Conservation (phyloP, 208 protist species). For the Leishmania mexicana region DNA sequence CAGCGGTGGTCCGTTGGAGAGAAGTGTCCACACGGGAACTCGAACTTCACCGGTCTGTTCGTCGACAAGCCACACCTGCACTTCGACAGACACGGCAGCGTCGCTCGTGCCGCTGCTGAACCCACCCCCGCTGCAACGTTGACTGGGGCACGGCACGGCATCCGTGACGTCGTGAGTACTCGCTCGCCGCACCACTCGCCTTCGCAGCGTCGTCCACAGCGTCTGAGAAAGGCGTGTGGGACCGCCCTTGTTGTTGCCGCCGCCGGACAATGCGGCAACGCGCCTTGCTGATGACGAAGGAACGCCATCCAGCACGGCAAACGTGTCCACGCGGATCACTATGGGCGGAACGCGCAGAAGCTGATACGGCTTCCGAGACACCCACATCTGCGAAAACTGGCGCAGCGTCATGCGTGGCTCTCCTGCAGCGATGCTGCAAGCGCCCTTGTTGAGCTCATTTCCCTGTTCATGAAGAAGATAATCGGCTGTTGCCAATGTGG, state of each 20-base stretch:
- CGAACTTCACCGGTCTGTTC: not conserved
- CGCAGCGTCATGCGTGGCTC: not conserved
- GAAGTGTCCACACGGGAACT: conserved; percentile 11
- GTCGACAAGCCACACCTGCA: conserved; percentile 9
- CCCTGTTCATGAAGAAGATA: not conserved
- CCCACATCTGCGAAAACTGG: conserved; percentile 1
- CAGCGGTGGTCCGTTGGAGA: not conserved
- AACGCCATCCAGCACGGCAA: conserved; percentile 20
- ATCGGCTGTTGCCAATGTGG: not conserved
- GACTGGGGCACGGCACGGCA: not conserved
- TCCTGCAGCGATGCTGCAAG: not conserved
- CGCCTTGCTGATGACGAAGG: not conserved
- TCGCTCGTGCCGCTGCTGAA: not conserved
- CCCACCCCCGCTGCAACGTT: not conserved
- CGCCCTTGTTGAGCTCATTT: not conserved
- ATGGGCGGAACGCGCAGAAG: conserved; percentile 23
- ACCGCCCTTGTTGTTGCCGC: not conserved
- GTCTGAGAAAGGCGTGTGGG: not conserved
- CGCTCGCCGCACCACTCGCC: not conserved
- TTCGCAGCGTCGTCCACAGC: conserved; percentile 4
- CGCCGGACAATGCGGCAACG: not conserved
- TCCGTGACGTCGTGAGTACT: not conserved
- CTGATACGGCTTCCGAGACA: conserved; percentile 2
- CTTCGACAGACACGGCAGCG: not conserved
- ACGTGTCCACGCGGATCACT: conserved; percentile 15